Base-by-base conservation (phyloP, 2,329 filamentous ascomycete genomes). In the Elsinoe australis region DNA sequence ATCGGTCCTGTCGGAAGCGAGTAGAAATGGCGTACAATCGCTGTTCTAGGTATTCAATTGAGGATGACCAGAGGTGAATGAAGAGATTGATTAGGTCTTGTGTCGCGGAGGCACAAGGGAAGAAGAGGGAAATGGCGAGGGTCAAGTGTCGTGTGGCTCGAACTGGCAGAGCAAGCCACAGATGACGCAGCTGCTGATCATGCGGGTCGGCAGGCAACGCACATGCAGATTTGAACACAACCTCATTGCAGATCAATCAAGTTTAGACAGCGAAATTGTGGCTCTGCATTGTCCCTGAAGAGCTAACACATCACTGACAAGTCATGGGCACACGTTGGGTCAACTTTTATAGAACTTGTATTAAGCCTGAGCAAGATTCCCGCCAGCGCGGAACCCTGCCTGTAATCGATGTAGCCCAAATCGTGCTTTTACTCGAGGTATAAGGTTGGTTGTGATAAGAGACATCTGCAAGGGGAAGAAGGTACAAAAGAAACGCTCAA, bases 401-500 rank as follows among this genome's bases (percentile, higher is more conserved):
- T 44, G 9, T 44, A 44, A 44, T 14, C n/a, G 9, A 44, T 44
- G 39, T 47, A 28, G 48, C 46, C 22, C 46, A 42, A 51, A 51
- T 34, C 49, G 47, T 51, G 42, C 44, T 51, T 46, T 51, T 49
- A 51, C 47, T 51, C 41, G 48, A 52, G 47, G 47, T 52, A 45
- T 22, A 36, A 46, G 28, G 24, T 44, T 15, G 24, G 39, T 44
- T 44, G 26, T 32, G 39, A 44, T 44, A 44, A 44, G 39, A 44
- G 39, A 44, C 39, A 44, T 31, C 39, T 29, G 24, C 14, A 15
- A 29, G 15, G 28, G 39, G 32, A 50, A 52, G 31, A 47, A 42
- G 39, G 24, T 19, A 39, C 29, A 50, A 52, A 52, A 42, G 36
- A 56, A 54, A 53, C 58, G 57, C 58, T 57, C 50, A 44, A 59